Base-by-base conservation (phyloP, 176 grass and related monocot genomes). In the Zoysia pacifica region DNA sequence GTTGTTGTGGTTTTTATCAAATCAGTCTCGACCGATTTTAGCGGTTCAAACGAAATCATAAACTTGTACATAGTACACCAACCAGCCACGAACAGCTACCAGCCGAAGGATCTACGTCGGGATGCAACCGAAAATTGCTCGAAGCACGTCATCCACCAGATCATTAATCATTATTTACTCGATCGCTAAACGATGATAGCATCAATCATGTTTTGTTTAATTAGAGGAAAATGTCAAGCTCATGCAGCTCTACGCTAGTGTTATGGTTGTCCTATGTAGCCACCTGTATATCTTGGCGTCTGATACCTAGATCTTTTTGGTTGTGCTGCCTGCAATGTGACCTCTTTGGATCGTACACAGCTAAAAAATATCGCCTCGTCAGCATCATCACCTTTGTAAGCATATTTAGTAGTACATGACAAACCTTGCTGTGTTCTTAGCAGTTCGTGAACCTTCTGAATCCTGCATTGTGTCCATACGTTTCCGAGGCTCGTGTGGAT, bases 61-160 rank as follows among this genome's bases (percentile, higher is more conserved):
- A n/a, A n/a, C n/a, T n/a, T n/a, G n/a, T n/a, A n/a, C n/a, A n/a
- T 47, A 66, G 73, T 48, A 76, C 72, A 81, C 46, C 54, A 55
- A 65, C 65, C 70, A 71, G 56, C 48, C 71, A 78, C 37, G 39
- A 39, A 40, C 38, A 39, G 65, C 79, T 64, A 72, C 48, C 75
- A 79, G 75, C 48, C 43, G 65, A 87, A 76, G 72, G 63, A 86
- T 75, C 78, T 81, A 82, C 61, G 68, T 87, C 52, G 61, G 75
- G 75, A 83, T 74, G 81, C 81, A 88, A 79, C 81, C 62, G 52
- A 75, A 54, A 88, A 84, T 62, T 84, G 81, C 5, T 47, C 8
- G n/a, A 44, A 9, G 80, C 79, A 45, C 55, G 56, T 48, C 59
- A 82, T 52, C 11, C 48, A 69, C 79, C 20, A 82, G 65, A 77